These are phyloP conservation scores for Saprolegnia parasitica DNA, from an alignment of 352 stramenopile species.

Conservation along the genomic window DNA sequence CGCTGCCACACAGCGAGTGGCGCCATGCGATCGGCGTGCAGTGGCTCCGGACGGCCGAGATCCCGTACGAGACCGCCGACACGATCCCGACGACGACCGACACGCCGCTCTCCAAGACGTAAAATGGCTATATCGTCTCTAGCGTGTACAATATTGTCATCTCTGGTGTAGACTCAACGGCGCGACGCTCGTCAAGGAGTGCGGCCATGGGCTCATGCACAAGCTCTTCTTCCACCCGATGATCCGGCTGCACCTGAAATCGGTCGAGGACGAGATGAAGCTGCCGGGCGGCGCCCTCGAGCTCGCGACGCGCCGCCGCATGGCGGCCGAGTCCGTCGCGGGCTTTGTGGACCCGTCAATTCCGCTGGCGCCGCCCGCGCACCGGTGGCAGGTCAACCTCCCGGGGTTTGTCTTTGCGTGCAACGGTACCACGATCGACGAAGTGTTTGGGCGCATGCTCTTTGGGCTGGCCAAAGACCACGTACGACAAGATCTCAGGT, in stretches of 20 bases:
- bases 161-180: constrained; percentile 49
- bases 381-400: constrained; percentile 43
- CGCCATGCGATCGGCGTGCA: constrained; percentile 61
- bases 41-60: constrained; percentile 85
- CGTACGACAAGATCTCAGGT: neutral
- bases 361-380: constrained; percentile 32
- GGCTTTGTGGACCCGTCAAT: constrained; percentile 27
- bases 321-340: constrained; percentile 65
- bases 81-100: constrained; percentile 33
- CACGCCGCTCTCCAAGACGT: constrained; percentile 34
- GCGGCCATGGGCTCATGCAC: constrained; percentile 63
- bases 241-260: constrained; percentile 79
- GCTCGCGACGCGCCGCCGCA: constrained; percentile 57
- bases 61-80: constrained; percentile 56
- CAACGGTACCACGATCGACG: constrained; percentile 75
- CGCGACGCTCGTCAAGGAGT: constrained; percentile 56
- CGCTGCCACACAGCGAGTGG: constrained; percentile 70
- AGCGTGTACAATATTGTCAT: constrained; percentile 10
- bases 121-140: neutral
- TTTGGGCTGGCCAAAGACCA: constrained; percentile 75
- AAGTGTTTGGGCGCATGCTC: constrained; percentile 82
- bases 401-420: constrained; percentile 83
- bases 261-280: constrained; percentile 76
- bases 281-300: constrained; percentile 66
- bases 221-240: constrained; percentile 76